phyloP scores from a whole-genome alignment of 257 asterid species.

The Solanum piurae region DNA sequence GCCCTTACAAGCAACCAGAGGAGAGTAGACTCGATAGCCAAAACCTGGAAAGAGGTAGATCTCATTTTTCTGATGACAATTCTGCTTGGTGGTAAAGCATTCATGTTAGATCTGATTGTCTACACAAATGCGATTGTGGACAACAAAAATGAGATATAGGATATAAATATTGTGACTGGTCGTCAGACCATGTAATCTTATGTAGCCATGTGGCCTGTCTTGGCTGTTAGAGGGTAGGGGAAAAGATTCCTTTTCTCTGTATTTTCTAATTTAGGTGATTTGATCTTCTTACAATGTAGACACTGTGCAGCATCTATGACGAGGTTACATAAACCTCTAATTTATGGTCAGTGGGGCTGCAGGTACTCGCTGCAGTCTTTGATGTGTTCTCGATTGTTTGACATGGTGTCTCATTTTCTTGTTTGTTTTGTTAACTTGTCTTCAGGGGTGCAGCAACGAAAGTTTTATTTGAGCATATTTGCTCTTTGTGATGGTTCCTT shows the following conservation, averaged over 20 bases:
- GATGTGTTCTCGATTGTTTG: not conserved
- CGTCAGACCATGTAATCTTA: not conserved
- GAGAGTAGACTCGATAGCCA: constrained; percentile 4
- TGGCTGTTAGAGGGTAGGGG: not conserved
- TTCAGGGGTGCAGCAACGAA: constrained; percentile 40
- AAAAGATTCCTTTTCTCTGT: not conserved
- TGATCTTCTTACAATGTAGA: constrained; percentile 23
- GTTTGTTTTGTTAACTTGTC: constrained; percentile 25
- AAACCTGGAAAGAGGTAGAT: constrained; percentile 24
- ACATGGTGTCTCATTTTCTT: constrained; percentile 23
- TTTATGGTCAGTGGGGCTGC: constrained; percentile 35
- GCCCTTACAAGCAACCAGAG: constrained; percentile 3
- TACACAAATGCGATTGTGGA: constrained; percentile 22
- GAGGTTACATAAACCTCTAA: constrained; percentile 41
- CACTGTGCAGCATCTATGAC: constrained; percentile 28
- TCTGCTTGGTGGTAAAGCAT: constrained; percentile 24
- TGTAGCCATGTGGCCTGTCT: not conserved
- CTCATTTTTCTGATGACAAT: constrained; percentile 30
- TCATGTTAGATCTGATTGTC: constrained; percentile 19
- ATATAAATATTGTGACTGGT: not conserved
- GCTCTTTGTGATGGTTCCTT: constrained; percentile 15
- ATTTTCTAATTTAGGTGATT: constrained; percentile 8
- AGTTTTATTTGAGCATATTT: constrained; percentile 13
- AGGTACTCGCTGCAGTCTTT: constrained; percentile 36
- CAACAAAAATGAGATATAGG: constrained; percentile 19